Base-by-base conservation (phyloP, 306 rosid genomes). In the Glycine soja region DNA sequence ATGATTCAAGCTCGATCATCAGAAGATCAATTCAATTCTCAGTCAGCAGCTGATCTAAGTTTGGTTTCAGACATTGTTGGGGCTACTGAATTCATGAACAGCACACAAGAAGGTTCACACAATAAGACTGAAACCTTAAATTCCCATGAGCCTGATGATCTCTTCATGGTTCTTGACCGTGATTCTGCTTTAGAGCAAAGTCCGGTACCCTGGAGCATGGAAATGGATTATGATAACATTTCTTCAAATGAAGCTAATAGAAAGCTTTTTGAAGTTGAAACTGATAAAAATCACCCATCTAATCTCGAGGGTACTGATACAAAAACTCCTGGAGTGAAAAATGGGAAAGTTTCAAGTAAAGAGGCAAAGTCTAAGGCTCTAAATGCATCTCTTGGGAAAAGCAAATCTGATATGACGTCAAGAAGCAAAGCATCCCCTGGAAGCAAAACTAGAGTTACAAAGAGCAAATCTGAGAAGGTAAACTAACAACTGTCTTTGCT, bases 91-190 rank as follows among this genome's bases (percentile, higher is more conserved):
- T 79, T 85, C 79, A 83, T 75, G 51, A 87, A 83, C 71, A 83
- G 84, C 36, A 79, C 18, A 73, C 85, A 78, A 48, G 94, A 85
- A 72, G 64, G 48, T 79, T 83, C 87, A 24, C 76, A 64, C 34
- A 87, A 82, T 24, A 87, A 85, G 87, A 83, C 87, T 80, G 93
- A 82, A 77, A 67, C 78, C 14, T 70, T 68, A 30, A 78, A 63
- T 52, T 62, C 84, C 46, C 90, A 82, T 34, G 98, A 93, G 80
- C 98, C 99, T 2, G 94, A 93, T 74, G 99, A 95, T 87, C 97
- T 95, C 82, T 90, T 81, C 88, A 93, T 96, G 97, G 77, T 92
- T 90, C 98, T 96, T 74, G 99, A 92, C 15, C 97, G 99, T 48
- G 91, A 86, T 79, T 86, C 93, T 36, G 81, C 90, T 8, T 78